phyloP scores from a whole-genome alignment of 768 basidiomycete species.

The Symmetrospora coprosmae region DNA sequence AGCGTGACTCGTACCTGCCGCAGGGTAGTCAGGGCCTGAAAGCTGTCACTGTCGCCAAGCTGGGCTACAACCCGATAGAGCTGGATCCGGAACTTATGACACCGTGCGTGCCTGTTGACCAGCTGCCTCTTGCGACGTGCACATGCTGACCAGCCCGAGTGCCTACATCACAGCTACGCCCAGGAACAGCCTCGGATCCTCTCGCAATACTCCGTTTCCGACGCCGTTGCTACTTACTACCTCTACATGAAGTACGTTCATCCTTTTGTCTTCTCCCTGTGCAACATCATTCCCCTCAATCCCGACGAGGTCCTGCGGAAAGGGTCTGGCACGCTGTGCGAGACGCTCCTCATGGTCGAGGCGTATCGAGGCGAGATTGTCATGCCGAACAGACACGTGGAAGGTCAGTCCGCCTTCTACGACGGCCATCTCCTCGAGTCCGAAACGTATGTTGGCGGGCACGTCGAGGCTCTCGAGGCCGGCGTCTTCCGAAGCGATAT shows the following conservation, averaged over 20 bases:
- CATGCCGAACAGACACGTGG: conserved; percentile 96
- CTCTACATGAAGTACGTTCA: conserved; percentile 99
- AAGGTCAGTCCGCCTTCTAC: conserved; percentile 76
- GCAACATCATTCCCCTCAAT: conserved; percentile 93
- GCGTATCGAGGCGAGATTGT: conserved; percentile 81
- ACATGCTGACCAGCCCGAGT: not conserved
- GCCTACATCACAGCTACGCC: conserved; percentile 58
- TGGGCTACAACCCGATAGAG: conserved; percentile 93
- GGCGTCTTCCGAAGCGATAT: conserved; percentile 98
- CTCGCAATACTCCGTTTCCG: conserved; percentile 96
- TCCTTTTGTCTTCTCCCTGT: conserved; percentile 96
- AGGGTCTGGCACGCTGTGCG: conserved; percentile 90
- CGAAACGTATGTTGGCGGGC: conserved; percentile 96
- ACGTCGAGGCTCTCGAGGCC: conserved; percentile 95
- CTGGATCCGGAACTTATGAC: conserved; percentile 98
- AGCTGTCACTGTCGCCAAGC: conserved; percentile 86
- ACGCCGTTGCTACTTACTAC: conserved; percentile 99
- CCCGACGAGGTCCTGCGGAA: conserved; percentile 94
- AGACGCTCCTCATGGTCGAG: conserved; percentile 97
- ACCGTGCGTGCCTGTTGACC: conserved; percentile 50
- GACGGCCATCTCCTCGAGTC: conserved; percentile 93
- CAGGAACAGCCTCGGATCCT: conserved; percentile 85
- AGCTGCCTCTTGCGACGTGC: not conserved
- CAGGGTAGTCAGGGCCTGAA: conserved; percentile 98
- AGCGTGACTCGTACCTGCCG: conserved; percentile 93